phyloP scores from a whole-genome alignment of 495 filamentous ascomycete species.

The Xylaria scruposa region DNA sequence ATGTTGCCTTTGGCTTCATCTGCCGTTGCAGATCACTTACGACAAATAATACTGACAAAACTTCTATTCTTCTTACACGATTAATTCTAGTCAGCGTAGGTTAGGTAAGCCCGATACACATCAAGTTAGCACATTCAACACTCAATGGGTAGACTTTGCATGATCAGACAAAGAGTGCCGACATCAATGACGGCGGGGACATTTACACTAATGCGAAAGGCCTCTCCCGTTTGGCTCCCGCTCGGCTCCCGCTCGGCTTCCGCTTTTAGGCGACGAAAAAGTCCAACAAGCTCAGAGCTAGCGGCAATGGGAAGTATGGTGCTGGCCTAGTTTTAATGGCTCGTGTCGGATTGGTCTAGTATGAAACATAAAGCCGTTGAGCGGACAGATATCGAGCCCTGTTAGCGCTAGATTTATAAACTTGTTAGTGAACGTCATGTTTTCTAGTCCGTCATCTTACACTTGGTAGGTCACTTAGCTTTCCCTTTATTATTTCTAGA shows the following conservation, averaged over 20 bases:
- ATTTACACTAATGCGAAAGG: not conserved
- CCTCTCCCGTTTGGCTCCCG: not conserved
- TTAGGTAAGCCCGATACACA: not conserved
- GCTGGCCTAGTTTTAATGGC: not conserved
- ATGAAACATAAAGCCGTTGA: not conserved
- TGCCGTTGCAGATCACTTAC: too few species aligned
- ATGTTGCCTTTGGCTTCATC: too few species aligned
- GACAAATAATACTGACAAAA: not conserved
- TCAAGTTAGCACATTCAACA: not conserved
- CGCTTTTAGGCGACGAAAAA: not conserved
- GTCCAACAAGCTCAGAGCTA: slow-evolving; percentile 1
- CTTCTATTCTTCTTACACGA: not conserved
- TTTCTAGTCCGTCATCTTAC: not conserved
- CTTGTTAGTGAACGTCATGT: not conserved
- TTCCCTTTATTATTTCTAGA: not conserved
- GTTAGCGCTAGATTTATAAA: too few species aligned
- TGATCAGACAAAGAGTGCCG: too few species aligned
- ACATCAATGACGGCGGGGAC: not conserved
- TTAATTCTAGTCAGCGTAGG: not conserved
- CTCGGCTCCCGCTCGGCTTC: not conserved
- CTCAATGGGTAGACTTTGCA: too few species aligned
- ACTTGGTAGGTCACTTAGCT: not conserved
- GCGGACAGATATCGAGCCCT: not conserved
- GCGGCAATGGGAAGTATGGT: not conserved
- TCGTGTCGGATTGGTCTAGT: not conserved